phyloP scores from a whole-genome alignment of 83 land plant species.

The Picea abies region DNA sequence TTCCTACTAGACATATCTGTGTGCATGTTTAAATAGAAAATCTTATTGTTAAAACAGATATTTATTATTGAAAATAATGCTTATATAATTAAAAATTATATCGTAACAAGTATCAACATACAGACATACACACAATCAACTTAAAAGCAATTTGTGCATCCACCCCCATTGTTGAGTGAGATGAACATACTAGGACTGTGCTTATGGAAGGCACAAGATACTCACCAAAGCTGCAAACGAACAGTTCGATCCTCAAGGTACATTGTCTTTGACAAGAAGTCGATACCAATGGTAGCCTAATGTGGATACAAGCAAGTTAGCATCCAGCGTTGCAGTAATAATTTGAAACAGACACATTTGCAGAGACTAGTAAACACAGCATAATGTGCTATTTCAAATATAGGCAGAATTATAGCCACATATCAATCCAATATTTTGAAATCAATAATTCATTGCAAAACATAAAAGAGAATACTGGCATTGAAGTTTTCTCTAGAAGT shows the following conservation, averaged over 20 bases:
- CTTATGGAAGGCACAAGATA: background rate
- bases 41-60: background rate
- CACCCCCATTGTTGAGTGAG: background rate
- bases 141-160: background rate
- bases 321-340: background rate
- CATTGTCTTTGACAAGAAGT: conserved; percentile 80
- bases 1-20: too few relatives aligned
- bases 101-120: too few relatives aligned
- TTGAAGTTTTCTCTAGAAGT: background rate
- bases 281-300: conserved; percentile 79
- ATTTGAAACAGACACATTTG: background rate
- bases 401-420: background rate
- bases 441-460: background rate
- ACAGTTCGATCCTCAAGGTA: conserved; percentile 80
- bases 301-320: conserved; percentile 6
- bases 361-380: conserved; percentile 1
- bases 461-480: background rate
- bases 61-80: background rate
- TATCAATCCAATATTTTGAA: background rate
- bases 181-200: background rate
- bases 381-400: too few relatives aligned
- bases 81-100: background rate
- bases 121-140: background rate
- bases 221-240: conserved; percentile 71
- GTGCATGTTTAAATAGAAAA: too few relatives aligned